Evolutionary conservation across 345 rosid genomes (phyloP).

Genomic region (Camelina laxa): DNA sequence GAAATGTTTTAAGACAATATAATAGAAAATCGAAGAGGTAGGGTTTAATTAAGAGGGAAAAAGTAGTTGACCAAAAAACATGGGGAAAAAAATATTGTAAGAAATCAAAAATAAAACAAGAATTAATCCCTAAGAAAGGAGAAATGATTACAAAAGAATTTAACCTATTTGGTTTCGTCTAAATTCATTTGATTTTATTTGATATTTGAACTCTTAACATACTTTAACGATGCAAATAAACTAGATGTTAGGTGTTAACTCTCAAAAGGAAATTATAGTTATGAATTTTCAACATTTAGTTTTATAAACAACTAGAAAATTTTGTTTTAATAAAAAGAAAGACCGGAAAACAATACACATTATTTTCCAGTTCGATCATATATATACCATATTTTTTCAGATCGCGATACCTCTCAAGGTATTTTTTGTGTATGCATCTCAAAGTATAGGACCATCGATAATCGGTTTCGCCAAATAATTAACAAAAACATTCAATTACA

Average conservation of each 20-base stretch:
- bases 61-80: constrained; percentile 10
- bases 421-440: no score
- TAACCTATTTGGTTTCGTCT: background rate
- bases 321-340: no score
- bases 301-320: no score
- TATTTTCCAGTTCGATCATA: no score
- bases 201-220: background rate
- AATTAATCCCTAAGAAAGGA: background rate
- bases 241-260: background rate
- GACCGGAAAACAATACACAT: no score
- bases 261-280: background rate
- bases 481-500: background rate
- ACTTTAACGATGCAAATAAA: background rate
- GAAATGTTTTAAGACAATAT: constrained; percentile 9
- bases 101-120: background rate
- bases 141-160: background rate
- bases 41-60: background rate
- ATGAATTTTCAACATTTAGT: background rate
- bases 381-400: no score
- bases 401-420: no score
- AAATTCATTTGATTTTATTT: background rate
- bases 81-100: background rate
- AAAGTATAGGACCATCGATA: background rate
- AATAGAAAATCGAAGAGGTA: constrained; percentile 6
- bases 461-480: background rate